phyloP scores from a whole-genome alignment of 2,329 filamentous ascomycete genomes.

The Arachnomyces sp. region DNA sequence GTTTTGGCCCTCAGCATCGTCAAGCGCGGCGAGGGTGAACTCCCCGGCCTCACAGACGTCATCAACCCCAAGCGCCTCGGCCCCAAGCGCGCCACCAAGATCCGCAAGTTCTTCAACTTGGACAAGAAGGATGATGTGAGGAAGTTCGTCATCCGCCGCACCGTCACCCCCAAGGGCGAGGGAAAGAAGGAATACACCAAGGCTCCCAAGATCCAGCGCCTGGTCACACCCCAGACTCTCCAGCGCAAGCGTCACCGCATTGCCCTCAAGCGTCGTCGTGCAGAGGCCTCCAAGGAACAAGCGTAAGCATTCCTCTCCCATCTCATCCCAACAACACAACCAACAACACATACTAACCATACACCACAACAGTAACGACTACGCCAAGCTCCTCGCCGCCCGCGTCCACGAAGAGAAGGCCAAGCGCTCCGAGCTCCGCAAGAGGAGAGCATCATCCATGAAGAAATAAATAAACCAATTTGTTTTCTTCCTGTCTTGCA shows the following conservation, averaged over 20 bases:
- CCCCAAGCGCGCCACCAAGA: conserved; percentile 99
- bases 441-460: conserved; percentile 95
- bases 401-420: conserved; percentile 94
- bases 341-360: conserved; percentile 29
- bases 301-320: conserved; percentile 59
- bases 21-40: conserved; percentile 93
- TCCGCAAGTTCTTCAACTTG: conserved; percentile 98
- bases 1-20: conserved; percentile 91
- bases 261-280: conserved; percentile 95
- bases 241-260: conserved; percentile 99
- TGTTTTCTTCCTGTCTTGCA: conserved; percentile 20
- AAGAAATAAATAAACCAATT: conserved; percentile 76
- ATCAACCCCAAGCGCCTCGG: conserved; percentile 99
- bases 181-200: conserved; percentile 99
- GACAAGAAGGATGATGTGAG: conserved; percentile 99
- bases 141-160: conserved; percentile 99
- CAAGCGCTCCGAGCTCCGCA: conserved; percentile 86
- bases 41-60: conserved; percentile 94
- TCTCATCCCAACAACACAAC: background rate
- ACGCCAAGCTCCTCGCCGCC: conserved; percentile 91
- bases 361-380: conserved; percentile 65
- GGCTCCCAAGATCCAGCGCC: conserved; percentile 99
- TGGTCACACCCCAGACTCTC: conserved; percentile 97
- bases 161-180: conserved; percentile 94
- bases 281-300: conserved; percentile 97